These are phyloP conservation scores for Canariomyces notabilis DNA, from an alignment of 2,329 filamentous ascomycete species.

Conservation along the genomic window DNA sequence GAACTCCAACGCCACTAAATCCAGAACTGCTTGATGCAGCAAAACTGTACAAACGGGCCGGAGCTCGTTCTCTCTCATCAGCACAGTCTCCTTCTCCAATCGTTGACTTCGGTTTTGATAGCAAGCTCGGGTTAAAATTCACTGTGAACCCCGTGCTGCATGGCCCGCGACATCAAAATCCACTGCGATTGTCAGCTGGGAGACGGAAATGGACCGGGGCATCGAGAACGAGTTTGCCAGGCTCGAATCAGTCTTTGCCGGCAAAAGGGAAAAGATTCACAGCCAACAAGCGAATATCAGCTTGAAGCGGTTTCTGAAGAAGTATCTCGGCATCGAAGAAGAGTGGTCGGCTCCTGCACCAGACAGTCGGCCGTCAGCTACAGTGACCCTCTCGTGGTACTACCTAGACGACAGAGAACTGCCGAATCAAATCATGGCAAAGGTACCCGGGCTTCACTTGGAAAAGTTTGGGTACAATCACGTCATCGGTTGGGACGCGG, in stretches of 20 bases:
- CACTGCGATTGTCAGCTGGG: slow-evolving; percentile 9
- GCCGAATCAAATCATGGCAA: background rate
- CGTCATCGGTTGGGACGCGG: slow-evolving; percentile 3
- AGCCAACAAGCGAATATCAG: slow-evolving; percentile 6
- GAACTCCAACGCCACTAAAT: too few relatives aligned
- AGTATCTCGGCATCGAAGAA: slow-evolving; percentile 1
- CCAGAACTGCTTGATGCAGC: too few relatives aligned
- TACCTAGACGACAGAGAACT: background rate
- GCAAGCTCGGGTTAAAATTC: too few relatives aligned
- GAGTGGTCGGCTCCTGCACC: background rate
- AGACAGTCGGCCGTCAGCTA: background rate
- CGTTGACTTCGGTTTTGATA: too few relatives aligned
- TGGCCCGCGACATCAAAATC: too few relatives aligned
- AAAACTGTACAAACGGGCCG: too few relatives aligned
- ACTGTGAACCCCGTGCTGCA: too few relatives aligned
- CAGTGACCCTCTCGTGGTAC: background rate
- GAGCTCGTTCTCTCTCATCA: too few relatives aligned
- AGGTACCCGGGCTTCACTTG: background rate
- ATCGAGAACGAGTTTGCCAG: slow-evolving; percentile 7
- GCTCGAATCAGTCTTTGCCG: slow-evolving; percentile 1
- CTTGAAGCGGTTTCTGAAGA: slow-evolving; percentile 2
- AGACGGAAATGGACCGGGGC: slow-evolving; percentile 1
- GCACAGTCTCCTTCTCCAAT: too few relatives aligned
- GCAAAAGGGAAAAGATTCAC: background rate
- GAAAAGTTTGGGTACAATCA: background rate